Evolutionary conservation across 2,329 filamentous ascomycete genomes (phyloP).

Genomic region (Colletotrichum shisoi): DNA sequence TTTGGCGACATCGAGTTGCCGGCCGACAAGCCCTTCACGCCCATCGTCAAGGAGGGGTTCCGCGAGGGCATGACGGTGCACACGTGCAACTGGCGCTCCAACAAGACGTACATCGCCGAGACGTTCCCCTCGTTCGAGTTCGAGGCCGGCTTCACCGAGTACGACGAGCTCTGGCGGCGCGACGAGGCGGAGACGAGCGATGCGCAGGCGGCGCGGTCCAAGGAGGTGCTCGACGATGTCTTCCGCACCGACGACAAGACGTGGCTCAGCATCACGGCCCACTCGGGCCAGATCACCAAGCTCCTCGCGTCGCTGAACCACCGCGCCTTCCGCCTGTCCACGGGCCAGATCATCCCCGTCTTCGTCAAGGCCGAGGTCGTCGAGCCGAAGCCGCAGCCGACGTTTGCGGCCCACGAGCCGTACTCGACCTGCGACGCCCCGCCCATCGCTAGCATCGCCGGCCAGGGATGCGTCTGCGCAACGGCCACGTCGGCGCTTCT

Average conservation of each 20-base stretch:
- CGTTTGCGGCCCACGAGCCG: slow-evolving; percentile 49
- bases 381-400: slow-evolving; percentile 44
- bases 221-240: slow-evolving; percentile 63
- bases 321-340: slow-evolving; percentile 67
- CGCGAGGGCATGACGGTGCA: slow-evolving; percentile 73
- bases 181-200: slow-evolving; percentile 53
- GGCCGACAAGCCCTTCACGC: slow-evolving; percentile 59
- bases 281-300: slow-evolving; percentile 64
- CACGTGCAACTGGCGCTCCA: slow-evolving; percentile 71
- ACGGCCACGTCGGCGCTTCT: slow-evolving; percentile 39
- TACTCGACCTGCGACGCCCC: slow-evolving; percentile 56
- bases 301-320: slow-evolving; percentile 67
- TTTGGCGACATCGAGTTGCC: slow-evolving; percentile 65
- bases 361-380: slow-evolving; percentile 66
- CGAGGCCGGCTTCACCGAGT: slow-evolving; percentile 68
- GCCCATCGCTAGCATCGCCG: slow-evolving; percentile 54
- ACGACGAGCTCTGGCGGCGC: slow-evolving; percentile 57
- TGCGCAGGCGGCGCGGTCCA: slow-evolving; percentile 60
- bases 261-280: slow-evolving; percentile 67
- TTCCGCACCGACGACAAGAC: slow-evolving; percentile 61
- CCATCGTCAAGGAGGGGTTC: slow-evolving; percentile 69
- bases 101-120: slow-evolving; percentile 60
- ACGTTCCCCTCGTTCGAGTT: slow-evolving; percentile 64
- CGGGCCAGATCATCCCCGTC: slow-evolving; percentile 73
- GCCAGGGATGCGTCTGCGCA: slow-evolving; percentile 54